Evolutionary conservation across 371 early-diverging fungal species (phyloP), one percentile per base, ranked within the genome.

Genomic region (Mucor plumbeus): DNA sequence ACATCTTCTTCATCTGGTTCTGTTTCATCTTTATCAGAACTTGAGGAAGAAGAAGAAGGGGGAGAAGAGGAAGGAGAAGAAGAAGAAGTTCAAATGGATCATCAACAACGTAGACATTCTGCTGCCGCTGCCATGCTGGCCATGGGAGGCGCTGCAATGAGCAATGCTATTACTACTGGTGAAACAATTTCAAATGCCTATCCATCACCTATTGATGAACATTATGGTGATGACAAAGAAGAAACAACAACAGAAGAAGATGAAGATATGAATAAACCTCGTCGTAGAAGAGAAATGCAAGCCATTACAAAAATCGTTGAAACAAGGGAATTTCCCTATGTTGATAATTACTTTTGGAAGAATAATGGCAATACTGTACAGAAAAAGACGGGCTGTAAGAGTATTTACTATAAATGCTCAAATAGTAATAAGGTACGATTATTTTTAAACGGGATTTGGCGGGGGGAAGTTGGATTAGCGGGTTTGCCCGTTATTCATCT

Each of bases 301-400:
- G 86, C 89, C 6, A 86, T 88, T 33, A 87, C 85, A 39, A 85
- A 85, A 69, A 84, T 87, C 58, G 85, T 88, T 13, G 89, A 88
- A 57, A 87, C 89, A 7, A 81, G 78, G 33, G 89, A 88, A 40
- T 74, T 67, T 54, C 86, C 84, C 5, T 83, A 84, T 56, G 36
- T 75, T 15, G 89, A 88, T 58, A 77, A 78, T 13, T 87, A 81
- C 64, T 78, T 88, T 39, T 88, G 89, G 89, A 85, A 84, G 68
- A 85, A 85, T 65, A 85, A 85, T 64, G 86, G 86, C 39, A 85
- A 85, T 63, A 85, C 86, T 10, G 76, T 77, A 3, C 84, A 84
- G 53, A 85, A 85, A 65, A 87, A 87, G 77, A 88, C 87, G 7
- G 89, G 89, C 58, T 82, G 85, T 50, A 86, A 86, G 68, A 87